These are phyloP conservation scores for Acacia pycnantha DNA, from an alignment of 331 rosid genomes.

Conservation along the genomic window DNA sequence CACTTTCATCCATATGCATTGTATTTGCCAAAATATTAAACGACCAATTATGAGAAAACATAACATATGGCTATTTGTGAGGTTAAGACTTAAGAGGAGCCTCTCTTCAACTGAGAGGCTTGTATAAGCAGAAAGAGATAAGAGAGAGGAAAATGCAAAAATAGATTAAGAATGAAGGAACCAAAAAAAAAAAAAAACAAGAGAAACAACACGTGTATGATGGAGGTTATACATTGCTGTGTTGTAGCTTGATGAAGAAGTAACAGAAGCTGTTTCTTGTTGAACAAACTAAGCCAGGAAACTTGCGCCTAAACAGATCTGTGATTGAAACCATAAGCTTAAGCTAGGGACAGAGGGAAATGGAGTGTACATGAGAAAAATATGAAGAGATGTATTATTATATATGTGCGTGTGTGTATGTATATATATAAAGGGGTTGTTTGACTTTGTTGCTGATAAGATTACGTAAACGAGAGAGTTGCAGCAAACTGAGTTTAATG, in stretches of 20 bases:
- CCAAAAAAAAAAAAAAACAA: slow-evolving; percentile 20
- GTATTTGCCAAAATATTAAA: not conserved
- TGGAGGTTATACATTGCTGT: slow-evolving; percentile 25
- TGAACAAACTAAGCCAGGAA: slow-evolving; percentile 47
- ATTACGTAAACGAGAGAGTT: slow-evolving; percentile 34
- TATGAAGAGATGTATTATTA: not conserved
- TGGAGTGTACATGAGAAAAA: slow-evolving; percentile 14
- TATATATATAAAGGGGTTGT: slow-evolving; percentile 11
- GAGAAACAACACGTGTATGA: slow-evolving; percentile 29
- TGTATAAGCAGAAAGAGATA: not conserved
- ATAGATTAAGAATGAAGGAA: not conserved
- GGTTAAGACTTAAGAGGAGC: not conserved
- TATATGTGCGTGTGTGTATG: not conserved
- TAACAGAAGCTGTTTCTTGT: slow-evolving; percentile 50
- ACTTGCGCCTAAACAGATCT: not conserved
- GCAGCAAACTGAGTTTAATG: slow-evolving; percentile 44
- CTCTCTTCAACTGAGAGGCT: not conserved
- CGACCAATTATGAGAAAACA: too few species aligned
- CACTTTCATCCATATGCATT: not conserved
- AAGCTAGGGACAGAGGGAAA: not conserved
- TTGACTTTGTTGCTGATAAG: slow-evolving; percentile 50
- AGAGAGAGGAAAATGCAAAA: not conserved
- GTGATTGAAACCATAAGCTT: slow-evolving; percentile 23
- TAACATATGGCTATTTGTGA: slow-evolving; percentile 21
- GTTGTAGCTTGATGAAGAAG: slow-evolving; percentile 35